Percentiles rank a stretch among this genome's conserved stretches.
Conservation (phyloP, 345 rosid genomes). For the Citrus cavaleriei region DNA sequence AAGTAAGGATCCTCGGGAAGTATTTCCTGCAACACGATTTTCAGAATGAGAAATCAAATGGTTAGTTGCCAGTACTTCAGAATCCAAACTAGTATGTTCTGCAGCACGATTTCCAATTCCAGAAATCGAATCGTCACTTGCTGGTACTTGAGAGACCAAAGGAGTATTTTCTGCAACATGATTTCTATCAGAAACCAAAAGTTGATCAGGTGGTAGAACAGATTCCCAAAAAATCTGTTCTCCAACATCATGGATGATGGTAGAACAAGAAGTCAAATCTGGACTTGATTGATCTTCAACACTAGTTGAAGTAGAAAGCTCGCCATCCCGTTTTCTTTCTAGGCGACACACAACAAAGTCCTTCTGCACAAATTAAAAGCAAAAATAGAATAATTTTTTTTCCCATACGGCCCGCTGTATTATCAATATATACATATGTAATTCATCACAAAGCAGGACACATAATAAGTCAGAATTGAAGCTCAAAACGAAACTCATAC, state of each 20-base stretch:
- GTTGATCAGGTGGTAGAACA: background rate
- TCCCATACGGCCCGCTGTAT: background rate
- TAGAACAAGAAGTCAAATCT: background rate
- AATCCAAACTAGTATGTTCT: background rate
- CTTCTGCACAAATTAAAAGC: background rate
- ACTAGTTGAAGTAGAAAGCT: background rate
- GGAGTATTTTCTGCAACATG: background rate
- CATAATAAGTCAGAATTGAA: no score
- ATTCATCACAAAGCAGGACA: no score
- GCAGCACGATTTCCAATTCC: background rate
- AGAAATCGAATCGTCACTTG: background rate
- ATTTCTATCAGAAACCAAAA: background rate
- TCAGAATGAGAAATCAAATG: background rate
- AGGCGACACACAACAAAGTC: background rate
- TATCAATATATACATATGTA: background rate
- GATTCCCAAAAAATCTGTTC: background rate
- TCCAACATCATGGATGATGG: background rate
- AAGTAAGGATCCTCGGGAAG: background rate
- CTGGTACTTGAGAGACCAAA: background rate
- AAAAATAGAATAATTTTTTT: no score
- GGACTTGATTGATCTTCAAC: background rate
- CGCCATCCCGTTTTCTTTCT: background rate
- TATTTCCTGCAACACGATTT: background rate
- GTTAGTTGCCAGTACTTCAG: no score
- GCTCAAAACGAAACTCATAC: background rate